Evolutionary conservation across 2,329 filamentous ascomycete genomes (phyloP), one percentile per base, ranked within the genome.

Genomic region (Hypoxylon sp.): DNA sequence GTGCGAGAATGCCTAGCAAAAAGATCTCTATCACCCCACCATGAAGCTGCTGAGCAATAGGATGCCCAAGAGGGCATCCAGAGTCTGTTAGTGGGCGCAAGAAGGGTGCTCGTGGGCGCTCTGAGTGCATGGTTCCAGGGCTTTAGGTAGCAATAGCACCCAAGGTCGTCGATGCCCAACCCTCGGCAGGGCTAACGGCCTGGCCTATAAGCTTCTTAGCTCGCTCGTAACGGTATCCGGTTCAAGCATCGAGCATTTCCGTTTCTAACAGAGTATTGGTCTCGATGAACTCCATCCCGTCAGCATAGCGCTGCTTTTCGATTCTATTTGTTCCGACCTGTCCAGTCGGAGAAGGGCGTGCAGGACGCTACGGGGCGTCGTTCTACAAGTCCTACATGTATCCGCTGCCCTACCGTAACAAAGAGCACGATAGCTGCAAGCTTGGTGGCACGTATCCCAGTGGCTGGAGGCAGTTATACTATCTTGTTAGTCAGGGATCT

Each of bases 141-240:
- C 63, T 60, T 76, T 71, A 75, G 74, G 75, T 76, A 73, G 70
- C 73, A 76, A 75, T 73, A 43, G 36, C 48, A 72, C 71, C 69
- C 69, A 74, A 68, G 69, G 67, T 41, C 72, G 60, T 75, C 72
- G 75, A 64, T 77, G 75, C 74, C 75, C 75, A 76, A 76, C 74
- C 68, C 23, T 63, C 60, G 56, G 66, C 70, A 71, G 70, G 70
- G 72, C 72, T 69, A 72, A 67, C 57, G 32, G 28, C 30, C 34
- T 48, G 64, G 61, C 66, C 68, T 72, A 70, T 72, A 55, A 43
- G 34, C 19, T 62, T 28, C 57, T 30, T 45, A 49, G 59, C 46
- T 52, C 46, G 32, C 51, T 67, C 65, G 63, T 69, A 68, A 68
- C 67, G 59, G 69, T 66, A 60, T 45, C 53, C 63, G 58, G 50